Base-by-base conservation (phyloP, 352 stramenopile genomes). In the Globisporangium paddicum region DNA sequence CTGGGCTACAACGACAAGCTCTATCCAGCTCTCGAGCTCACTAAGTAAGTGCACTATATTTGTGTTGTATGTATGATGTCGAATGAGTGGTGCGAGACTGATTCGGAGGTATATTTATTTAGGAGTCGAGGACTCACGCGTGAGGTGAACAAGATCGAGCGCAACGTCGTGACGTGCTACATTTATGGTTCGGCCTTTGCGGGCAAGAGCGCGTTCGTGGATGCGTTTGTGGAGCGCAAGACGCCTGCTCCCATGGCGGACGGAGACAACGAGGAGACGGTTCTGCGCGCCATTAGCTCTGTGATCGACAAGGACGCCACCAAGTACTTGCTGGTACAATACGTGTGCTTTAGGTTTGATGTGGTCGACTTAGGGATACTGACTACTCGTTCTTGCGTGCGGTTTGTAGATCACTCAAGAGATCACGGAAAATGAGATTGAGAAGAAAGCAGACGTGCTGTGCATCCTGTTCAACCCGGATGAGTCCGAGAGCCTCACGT, bases 1-100 rank as follows among this genome's bases (percentile, higher is more conserved):
- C 55, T 95, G 42, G 85, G 85, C n/a, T 92, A 87, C 58, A 82
- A 91, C 60, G 77, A 89, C 63, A 89, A 90, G 49, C 50, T 81
- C 34, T 73, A 67, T 18, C 75, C 77, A 0, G 85, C 81, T 10
- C 51, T 95, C 23, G 76, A 93, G 42, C 76, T 90, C 48, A 74
- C 79, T 32, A 84, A 82, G 74, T 84, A 68, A 38, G 72, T 45
- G 25, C 30, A 18, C 9, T 21, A 23, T 52, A 16, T 14, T 21
- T 51, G 3, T 35, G 14, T 55, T 35, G 14, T 55, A 16, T 55
- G 11, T 50, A 8, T 65, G 28, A 48, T 57, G 1, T 26, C 11
- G 28, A 32, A 10, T 4, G 44, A 21, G 16, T 51, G 30, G 23
- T 25, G 14, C 19, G n/a, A 7, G 7, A 47, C 28, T 48, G 21